phyloP scores from a whole-genome alignment of 164 flowering plant species.

The Macadamia integrifolia region DNA sequence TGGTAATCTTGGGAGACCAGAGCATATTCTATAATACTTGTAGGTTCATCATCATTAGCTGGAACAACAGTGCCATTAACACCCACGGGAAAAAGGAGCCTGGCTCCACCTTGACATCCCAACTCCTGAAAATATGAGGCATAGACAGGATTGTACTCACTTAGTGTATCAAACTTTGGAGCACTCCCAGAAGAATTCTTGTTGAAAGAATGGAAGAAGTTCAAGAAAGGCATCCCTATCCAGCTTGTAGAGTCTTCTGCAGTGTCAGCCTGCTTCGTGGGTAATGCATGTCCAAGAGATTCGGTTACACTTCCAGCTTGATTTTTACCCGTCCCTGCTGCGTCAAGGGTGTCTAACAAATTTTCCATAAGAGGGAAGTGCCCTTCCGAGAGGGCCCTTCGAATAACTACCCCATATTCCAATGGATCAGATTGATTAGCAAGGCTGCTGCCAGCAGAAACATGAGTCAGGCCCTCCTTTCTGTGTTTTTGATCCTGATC shows the following conservation, averaged over 20 bases:
- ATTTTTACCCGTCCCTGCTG: constrained; percentile 90
- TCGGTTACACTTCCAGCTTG: constrained; percentile 27
- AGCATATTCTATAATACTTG: constrained; percentile 84
- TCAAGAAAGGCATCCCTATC: constrained; percentile 60
- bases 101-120: constrained; percentile 60
- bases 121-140: constrained; percentile 55
- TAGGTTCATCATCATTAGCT: constrained; percentile 93
- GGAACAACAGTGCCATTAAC: constrained; percentile 74
- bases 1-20: constrained; percentile 59
- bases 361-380: constrained; percentile 43
- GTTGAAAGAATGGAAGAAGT: constrained; percentile 56
- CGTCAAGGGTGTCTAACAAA: constrained; percentile 84
- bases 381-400: constrained; percentile 57
- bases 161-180: constrained; percentile 48
- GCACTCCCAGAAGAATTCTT: constrained; percentile 40
- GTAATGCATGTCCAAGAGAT: constrained; percentile 24
- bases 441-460: constrained; percentile 16
- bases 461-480: constrained; percentile 17
- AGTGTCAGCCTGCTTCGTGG: constrained; percentile 37
- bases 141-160: constrained; percentile 62
- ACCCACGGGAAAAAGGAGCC: constrained; percentile 72
- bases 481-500: constrained; percentile 15
- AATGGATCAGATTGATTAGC: constrained; percentile 29
- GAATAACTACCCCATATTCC: constrained; percentile 33
- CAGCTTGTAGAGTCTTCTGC: constrained; percentile 56